These are phyloP conservation scores for Alliaria petiolata DNA, from an alignment of 345 rosid genomes.

Conservation along the genomic window DNA sequence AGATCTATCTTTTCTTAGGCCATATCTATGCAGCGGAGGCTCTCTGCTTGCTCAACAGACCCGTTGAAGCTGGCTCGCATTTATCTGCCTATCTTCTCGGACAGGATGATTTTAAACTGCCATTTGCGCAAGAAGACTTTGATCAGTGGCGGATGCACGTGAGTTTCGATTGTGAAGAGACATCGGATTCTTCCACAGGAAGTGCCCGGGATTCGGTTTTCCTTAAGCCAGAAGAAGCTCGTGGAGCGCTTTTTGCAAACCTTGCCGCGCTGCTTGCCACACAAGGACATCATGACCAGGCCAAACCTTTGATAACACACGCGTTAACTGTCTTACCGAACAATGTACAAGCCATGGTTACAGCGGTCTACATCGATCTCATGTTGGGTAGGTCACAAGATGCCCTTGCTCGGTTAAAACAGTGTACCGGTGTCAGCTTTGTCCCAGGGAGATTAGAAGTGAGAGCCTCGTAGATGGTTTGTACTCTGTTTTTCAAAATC, in stretches of 20 bases:
- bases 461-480: constrained; percentile 27
- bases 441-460: constrained; percentile 39
- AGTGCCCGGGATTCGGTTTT: constrained; percentile 33
- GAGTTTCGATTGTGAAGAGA: constrained; percentile 61
- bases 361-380: constrained; percentile 75
- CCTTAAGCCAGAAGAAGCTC: constrained; percentile 88
- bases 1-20: constrained; percentile 66
- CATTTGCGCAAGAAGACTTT: constrained; percentile 66
- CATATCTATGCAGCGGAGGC: constrained; percentile 94
- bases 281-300: constrained; percentile 73
- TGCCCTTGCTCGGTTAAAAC: constrained; percentile 76
- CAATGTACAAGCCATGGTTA: constrained; percentile 66
- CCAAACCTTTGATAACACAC: constrained; percentile 50
- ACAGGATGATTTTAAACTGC: constrained; percentile 54
- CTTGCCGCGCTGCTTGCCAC: constrained; percentile 62
- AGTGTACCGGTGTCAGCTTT: constrained; percentile 65
- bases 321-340: constrained; percentile 60
- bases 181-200: constrained; percentile 33
- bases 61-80: constrained; percentile 77
- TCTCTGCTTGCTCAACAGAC: constrained; percentile 76
- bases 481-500: constrained; percentile 3
- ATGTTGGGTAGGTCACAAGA: constrained; percentile 70
- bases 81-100: constrained; percentile 62
- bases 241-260: constrained; percentile 74
- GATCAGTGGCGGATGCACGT: constrained; percentile 55